These are phyloP conservation scores for Ruellia speciosa DNA, from an alignment of 305 asterid species.

Conservation along the genomic window DNA sequence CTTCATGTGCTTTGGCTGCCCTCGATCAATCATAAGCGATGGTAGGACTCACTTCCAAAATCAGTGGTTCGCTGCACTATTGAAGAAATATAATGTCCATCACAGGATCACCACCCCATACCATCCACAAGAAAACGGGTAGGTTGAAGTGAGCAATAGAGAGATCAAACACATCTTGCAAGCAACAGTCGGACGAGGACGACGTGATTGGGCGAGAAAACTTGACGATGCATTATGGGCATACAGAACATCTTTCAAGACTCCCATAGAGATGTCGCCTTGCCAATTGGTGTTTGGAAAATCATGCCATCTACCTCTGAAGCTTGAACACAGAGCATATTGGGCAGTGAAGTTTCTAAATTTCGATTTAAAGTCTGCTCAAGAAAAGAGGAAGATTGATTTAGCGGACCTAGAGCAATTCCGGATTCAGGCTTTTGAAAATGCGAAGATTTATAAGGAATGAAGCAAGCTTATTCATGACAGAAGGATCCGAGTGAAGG, in stretches of 20 bases:
- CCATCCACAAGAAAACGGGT: not conserved
- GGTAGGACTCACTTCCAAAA: not conserved
- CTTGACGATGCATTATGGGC: conserved; percentile 2
- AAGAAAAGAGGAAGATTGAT: not conserved
- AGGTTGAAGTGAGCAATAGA: not conserved
- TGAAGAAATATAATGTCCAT: not conserved
- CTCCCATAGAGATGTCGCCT: not conserved
- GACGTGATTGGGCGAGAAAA: not conserved
- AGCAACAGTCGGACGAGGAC: not conserved
- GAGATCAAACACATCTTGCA: not conserved
- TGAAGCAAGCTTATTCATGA: too few relatives aligned
- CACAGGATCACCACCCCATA: too few relatives aligned
- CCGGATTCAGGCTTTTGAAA: too few relatives aligned
- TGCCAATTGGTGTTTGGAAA: not conserved
- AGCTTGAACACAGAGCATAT: too few relatives aligned
- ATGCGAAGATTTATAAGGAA: too few relatives aligned
- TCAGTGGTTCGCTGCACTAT: too few relatives aligned
- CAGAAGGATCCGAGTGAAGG: too few relatives aligned
- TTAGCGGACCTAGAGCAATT: too few relatives aligned
- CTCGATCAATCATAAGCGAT: not conserved
- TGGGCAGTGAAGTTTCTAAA: too few relatives aligned
- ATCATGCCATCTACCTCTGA: too few relatives aligned
- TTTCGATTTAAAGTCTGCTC: too few relatives aligned
- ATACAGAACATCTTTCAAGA: not conserved
- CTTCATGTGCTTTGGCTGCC: not conserved